These are phyloP conservation scores for Plasmodium coatneyi DNA, from an alignment of 169 alveolate species.

Conservation along the genomic window DNA sequence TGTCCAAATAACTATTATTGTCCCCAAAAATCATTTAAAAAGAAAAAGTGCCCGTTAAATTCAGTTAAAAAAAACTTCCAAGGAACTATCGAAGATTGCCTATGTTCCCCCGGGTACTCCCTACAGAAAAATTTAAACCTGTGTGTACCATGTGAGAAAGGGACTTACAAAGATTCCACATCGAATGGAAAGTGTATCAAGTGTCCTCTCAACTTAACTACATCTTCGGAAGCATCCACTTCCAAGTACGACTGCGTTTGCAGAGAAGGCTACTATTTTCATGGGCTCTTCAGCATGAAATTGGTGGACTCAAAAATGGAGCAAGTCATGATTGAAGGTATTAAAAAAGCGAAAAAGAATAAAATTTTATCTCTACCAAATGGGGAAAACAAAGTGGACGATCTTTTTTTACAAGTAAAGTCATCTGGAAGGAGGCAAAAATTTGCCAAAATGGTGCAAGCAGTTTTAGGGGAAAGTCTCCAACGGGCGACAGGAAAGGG, in stretches of 20 bases:
- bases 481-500: neutral
- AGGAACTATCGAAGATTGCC: constrained; percentile 76
- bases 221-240: constrained; percentile 76
- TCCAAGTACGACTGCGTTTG: constrained; percentile 84
- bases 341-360: neutral
- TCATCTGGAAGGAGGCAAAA: neutral
- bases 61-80: constrained; percentile 78
- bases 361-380: neutral
- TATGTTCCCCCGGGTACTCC: constrained; percentile 82
- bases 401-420: neutral
- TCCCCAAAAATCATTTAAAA: constrained; percentile 19
- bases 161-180: constrained; percentile 80
- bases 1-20: constrained; percentile 83
- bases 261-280: constrained; percentile 82
- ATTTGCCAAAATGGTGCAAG: neutral
- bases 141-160: constrained; percentile 80
- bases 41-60: constrained; percentile 78
- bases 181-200: constrained; percentile 77
- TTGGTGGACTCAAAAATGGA: constrained; percentile 2
- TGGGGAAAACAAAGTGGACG: neutral
- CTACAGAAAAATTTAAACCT: constrained; percentile 40
- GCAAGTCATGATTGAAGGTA: neutral
- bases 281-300: neutral
- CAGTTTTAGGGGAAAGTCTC: neutral
- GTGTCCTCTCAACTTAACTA: constrained; percentile 82